Conservation (phyloP, 1,284 basidiomycete species). For the Malassezia nana region DNA sequence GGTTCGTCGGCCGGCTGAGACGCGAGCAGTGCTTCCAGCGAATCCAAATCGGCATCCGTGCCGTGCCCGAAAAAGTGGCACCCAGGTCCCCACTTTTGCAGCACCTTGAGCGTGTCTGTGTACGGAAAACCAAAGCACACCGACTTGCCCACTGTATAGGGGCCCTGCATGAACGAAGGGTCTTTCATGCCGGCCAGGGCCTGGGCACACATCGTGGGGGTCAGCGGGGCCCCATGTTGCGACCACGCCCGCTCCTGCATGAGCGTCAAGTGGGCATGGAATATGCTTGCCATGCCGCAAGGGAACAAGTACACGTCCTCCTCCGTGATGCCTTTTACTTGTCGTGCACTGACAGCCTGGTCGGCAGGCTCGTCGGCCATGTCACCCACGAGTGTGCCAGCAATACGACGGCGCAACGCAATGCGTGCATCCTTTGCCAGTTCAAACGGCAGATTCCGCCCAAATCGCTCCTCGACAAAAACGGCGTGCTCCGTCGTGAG, state of each 20-base stretch:
- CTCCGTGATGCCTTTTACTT: constrained; percentile 51
- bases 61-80: constrained; percentile 82
- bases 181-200: constrained; percentile 6
- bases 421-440: constrained; percentile 70
- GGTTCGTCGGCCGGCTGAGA: constrained; percentile 49
- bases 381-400: constrained; percentile 60
- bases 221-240: neutral
- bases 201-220: neutral
- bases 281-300: constrained; percentile 86
- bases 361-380: constrained; percentile 49
- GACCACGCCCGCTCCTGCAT: constrained; percentile 23
- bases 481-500: constrained; percentile 52
- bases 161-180: constrained; percentile 11
- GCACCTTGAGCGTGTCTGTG: constrained; percentile 89
- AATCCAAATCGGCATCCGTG: constrained; percentile 63
- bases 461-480: constrained; percentile 85
- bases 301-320: constrained; percentile 79
- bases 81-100: constrained; percentile 94
- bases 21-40: constrained; percentile 60
- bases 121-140: constrained; percentile 70
- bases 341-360: constrained; percentile 47
- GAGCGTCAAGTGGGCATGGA: constrained; percentile 65
- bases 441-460: constrained; percentile 72
- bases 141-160: constrained; percentile 25
- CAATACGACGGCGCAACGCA: constrained; percentile 75